These are phyloP conservation scores for Pestalotiopsis fici DNA, from an alignment of 2,329 filamentous ascomycete genomes.

Conservation along the genomic window DNA sequence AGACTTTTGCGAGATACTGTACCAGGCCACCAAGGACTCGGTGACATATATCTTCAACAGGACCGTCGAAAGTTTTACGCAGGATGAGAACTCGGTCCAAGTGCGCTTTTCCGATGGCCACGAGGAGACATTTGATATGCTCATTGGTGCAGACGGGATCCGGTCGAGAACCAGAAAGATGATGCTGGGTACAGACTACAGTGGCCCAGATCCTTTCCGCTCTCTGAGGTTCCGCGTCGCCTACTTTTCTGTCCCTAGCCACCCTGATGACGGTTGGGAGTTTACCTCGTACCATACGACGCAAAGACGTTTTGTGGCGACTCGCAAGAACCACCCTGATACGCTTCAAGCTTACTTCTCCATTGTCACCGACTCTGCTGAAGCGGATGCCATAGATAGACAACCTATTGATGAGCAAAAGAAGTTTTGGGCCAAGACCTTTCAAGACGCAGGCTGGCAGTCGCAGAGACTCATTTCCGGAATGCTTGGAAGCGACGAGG, in stretches of 20 bases:
- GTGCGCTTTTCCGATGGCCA: background rate
- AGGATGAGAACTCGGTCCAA: background rate
- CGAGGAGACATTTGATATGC: background rate
- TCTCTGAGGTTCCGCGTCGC: too few species aligned
- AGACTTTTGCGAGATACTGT: constrained; percentile 52
- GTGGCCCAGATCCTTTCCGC: background rate
- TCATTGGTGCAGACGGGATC: background rate
- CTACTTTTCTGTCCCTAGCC: too few species aligned
- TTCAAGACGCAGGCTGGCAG: constrained; percentile 39
- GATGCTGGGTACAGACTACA: background rate
- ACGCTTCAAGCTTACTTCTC: constrained; percentile 33
- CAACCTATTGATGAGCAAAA: constrained; percentile 31
- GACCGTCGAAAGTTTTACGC: background rate
- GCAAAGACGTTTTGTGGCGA: too few species aligned
- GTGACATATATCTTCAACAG: constrained; percentile 31
- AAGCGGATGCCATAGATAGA: constrained; percentile 13
- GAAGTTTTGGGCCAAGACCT: constrained; percentile 33
- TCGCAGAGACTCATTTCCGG: constrained; percentile 26
- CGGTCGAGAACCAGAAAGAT: background rate
- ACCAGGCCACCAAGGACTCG: constrained; percentile 35
- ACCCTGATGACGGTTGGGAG: too few species aligned
- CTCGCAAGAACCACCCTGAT: background rate
- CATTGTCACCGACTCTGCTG: constrained; percentile 23
- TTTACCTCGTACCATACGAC: too few species aligned
- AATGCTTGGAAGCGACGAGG: constrained; percentile 31